phyloP scores from a whole-genome alignment of 2,329 filamentous ascomycete genomes.

The Ceratocystis cacaofunesta region DNA sequence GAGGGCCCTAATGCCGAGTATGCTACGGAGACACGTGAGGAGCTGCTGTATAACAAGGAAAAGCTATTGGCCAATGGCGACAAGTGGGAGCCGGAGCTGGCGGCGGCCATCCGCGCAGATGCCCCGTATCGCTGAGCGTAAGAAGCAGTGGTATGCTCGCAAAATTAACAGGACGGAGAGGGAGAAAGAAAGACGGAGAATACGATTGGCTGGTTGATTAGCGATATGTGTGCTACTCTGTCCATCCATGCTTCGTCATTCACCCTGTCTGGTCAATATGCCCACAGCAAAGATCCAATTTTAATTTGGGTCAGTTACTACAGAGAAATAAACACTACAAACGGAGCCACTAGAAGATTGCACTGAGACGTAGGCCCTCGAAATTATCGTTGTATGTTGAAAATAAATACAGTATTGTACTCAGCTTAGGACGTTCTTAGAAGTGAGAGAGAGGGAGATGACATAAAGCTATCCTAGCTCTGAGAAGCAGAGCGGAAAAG shows the following conservation, averaged over 20 bases:
- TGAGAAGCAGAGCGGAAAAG: too few relatives aligned
- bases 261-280: neutral
- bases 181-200: neutral
- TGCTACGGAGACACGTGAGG: constrained; percentile 60
- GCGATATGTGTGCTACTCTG: neutral
- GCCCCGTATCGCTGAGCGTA: constrained; percentile 63
- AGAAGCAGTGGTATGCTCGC: too few relatives aligned
- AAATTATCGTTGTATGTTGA: too few relatives aligned
- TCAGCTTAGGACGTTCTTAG: too few relatives aligned
- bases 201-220: neutral
- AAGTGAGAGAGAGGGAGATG: too few relatives aligned
- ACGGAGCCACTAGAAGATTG: too few relatives aligned
- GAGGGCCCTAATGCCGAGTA: constrained; percentile 50
- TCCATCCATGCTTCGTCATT: neutral
- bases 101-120: constrained; percentile 81
- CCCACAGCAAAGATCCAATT: neutral
- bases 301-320: neutral
- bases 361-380: too few relatives aligned
- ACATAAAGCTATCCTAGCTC: too few relatives aligned
- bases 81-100: constrained; percentile 96
- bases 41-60: constrained; percentile 95
- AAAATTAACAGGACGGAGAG: neutral
- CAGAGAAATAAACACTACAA: neutral
- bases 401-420: too few relatives aligned
- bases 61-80: constrained; percentile 80